phyloP scores from a whole-genome alignment of 169 alveolate species.

The Plasmodium fragile region DNA sequence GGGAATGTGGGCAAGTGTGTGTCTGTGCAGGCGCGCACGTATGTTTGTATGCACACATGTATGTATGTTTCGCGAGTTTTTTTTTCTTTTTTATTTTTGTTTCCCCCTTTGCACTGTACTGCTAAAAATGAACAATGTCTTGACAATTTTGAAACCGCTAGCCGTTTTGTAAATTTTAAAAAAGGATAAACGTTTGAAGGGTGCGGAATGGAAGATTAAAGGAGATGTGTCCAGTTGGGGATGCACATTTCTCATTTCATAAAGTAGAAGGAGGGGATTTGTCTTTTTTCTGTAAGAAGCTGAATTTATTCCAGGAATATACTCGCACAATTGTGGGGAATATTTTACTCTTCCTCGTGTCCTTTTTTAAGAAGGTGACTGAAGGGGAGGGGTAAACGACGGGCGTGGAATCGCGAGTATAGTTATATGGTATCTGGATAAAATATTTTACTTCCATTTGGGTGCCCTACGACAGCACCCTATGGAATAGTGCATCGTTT shows the following conservation, averaged over 20 bases:
- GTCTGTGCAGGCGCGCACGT: background rate
- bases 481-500: background rate
- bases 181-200: background rate
- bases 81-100: background rate
- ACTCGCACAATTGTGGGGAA: background rate
- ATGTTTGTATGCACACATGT: background rate
- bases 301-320: background rate
- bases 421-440: background rate
- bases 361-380: background rate
- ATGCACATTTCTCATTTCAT: background rate
- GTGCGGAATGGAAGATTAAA: background rate
- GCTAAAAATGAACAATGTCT: background rate
- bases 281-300: background rate
- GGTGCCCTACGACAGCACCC: background rate
- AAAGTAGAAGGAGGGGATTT: background rate
- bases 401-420: background rate
- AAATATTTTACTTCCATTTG: background rate
- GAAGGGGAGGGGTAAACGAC: background rate
- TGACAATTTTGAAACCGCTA: conserved; percentile 9
- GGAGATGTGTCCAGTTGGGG: background rate
- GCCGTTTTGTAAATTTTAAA: conserved; percentile 7
- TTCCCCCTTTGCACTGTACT: background rate
- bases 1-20: background rate
- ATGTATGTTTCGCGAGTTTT: background rate
- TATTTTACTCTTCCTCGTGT: background rate